Base-by-base conservation (phyloP, 1,139 yeast species). In the Hansenula sp. region DNA sequence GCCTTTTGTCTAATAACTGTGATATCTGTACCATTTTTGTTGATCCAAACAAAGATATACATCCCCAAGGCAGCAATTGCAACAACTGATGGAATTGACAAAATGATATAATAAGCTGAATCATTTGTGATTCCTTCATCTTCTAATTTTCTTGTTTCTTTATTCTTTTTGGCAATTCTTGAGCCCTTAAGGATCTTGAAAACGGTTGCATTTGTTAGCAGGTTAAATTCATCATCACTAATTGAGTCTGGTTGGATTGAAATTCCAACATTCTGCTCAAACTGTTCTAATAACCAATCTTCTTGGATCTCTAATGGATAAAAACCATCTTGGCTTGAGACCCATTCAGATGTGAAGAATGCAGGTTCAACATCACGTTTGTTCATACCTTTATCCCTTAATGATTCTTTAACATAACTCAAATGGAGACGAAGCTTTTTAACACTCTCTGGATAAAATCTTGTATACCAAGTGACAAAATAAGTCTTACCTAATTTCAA, bases 401-500 rank as follows among this genome's bases (percentile, higher is more conserved):
- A 59, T 29, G 72, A 65, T 53, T 83, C 88, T 55, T 76, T 78
- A 38, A 86, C 76, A 52, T 77, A 79, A 1, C 84, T 80, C 50
- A 84, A 70, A 60, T 85, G 94, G 28, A 88, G 55, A 54, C 78
- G 78, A 13, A 87, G 91, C 31, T 77, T 76, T 39, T 75, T 66
- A 17, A 59, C 63, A 17, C 59, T 55, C 2, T 68, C 74, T 19
- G 70, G 68, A 58, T 81, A 87, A 55, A 60, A 74, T 41, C 74
- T 71, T 2, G 91, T 74, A 64, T 70, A 89, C 96, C 96, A 89
- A 11, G 93, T 81, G 42, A 86, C 65, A 59, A 90, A 89, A 58
- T 86, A 85, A 0, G 86, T 76, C 46, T 73, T 66, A 34, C 76
- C 95, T 49, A 76, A 62, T 50, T 76, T 73, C 65, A 84, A 70